Conservation (phyloP, 129 eudicot species). For the Dittrichia graveolens region DNA sequence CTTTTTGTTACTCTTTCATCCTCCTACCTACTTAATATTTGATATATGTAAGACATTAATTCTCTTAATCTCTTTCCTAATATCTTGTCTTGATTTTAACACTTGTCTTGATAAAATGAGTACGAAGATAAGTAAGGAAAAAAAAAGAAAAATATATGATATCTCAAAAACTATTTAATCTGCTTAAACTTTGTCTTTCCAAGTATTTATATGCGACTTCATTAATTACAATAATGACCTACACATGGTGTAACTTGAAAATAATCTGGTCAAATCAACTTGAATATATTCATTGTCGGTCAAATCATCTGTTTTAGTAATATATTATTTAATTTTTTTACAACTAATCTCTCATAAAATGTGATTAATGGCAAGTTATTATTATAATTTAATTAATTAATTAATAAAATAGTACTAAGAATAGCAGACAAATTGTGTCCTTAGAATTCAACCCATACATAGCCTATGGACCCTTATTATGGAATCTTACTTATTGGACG, state of each 20-base stretch:
- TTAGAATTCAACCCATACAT: constrained; percentile 30
- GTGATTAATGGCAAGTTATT: background rate
- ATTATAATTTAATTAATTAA: no score
- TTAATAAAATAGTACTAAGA: constrained; percentile 24
- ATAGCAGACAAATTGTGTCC: constrained; percentile 38
- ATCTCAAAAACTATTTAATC: no score
- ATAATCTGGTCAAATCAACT: background rate
- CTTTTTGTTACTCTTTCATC: no score
- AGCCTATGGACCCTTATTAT: constrained; percentile 24
- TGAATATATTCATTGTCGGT: constrained; percentile 13
- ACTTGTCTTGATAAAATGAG: no score
- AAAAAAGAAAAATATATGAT: no score
- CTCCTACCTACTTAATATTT: no score
- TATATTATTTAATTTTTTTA: background rate
- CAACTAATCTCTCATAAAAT: background rate
- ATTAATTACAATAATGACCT: background rate
- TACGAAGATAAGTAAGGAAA: no score
- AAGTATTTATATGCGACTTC: background rate
- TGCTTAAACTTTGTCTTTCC: no score
- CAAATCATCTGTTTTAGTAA: background rate
- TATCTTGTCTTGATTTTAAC: no score
- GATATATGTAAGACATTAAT: no score
- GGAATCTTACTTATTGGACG: constrained; percentile 24
- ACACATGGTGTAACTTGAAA: background rate
- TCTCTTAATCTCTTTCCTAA: no score